These are phyloP conservation scores for Pleurozium schreberi DNA, from an alignment of 225 moss, liverwort and hornwort species.

Conservation along the genomic window DNA sequence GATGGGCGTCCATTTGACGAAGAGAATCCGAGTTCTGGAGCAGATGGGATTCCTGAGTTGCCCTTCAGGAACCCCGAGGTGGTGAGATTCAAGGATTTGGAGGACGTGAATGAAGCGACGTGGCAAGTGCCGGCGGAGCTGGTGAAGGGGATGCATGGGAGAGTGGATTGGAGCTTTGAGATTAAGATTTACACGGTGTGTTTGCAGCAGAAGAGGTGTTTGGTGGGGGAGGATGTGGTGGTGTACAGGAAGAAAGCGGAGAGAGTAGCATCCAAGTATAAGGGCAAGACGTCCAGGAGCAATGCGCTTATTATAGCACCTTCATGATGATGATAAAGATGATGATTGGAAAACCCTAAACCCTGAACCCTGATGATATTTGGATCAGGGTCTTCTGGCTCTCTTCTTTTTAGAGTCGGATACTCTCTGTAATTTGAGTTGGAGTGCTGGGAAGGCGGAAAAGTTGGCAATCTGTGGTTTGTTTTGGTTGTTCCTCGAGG, in stretches of 20 bases:
- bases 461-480: background rate
- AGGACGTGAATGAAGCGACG: slow-evolving; percentile 32
- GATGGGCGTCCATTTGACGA: slow-evolving; percentile 19
- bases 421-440: background rate
- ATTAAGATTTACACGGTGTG: slow-evolving; percentile 19
- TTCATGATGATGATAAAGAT: background rate
- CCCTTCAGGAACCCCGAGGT: slow-evolving; percentile 28
- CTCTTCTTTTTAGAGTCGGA: background rate
- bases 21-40: background rate
- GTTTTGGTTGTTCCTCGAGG: background rate
- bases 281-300: slow-evolving; percentile 33
- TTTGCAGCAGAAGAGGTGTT: slow-evolving; percentile 7
- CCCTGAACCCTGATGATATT: background rate
- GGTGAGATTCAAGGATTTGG: slow-evolving; percentile 34
- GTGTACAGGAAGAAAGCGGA: slow-evolving; percentile 23
- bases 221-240: slow-evolving; percentile 8
- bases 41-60: background rate
- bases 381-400: background rate
- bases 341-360: background rate
- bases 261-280: slow-evolving; percentile 20
- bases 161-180: slow-evolving; percentile 33
- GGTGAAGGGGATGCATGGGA: slow-evolving; percentile 5
- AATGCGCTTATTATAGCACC: slow-evolving; percentile 27
- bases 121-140: slow-evolving; percentile 18
- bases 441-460: background rate